phyloP scores from a whole-genome alignment of 139 green algal species.

The Ostreobium quekettii region DNA sequence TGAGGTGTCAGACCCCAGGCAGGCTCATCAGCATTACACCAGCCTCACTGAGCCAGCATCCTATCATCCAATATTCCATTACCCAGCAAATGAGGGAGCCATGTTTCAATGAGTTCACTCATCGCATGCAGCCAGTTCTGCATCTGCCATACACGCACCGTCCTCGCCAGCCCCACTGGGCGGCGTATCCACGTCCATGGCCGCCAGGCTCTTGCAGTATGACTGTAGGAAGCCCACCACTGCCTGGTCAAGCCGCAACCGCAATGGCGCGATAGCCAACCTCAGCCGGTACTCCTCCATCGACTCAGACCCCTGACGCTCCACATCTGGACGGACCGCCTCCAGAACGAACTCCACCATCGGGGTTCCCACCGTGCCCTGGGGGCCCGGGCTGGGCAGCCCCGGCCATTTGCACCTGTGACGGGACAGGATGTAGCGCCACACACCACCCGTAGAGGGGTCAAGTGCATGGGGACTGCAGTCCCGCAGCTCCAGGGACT shows the following conservation, averaged over 20 bases:
- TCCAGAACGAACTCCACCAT: slow-evolving; percentile 42
- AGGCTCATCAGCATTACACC: too few species aligned
- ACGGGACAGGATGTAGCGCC: slow-evolving; percentile 10
- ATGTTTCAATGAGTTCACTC: too few species aligned
- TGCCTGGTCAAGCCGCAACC: slow-evolving; percentile 49
- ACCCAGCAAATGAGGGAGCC: too few species aligned
- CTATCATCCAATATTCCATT: too few species aligned
- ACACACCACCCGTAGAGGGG: slow-evolving; percentile 2
- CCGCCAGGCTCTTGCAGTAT: slow-evolving; percentile 26
- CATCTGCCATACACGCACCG: slow-evolving; percentile 18
- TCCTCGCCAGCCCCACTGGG: slow-evolving; percentile 16
- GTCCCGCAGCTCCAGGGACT: slow-evolving; percentile 36
- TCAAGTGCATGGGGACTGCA: background rate
- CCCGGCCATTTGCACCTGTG: slow-evolving; percentile 8
- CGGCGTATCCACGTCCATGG: too few species aligned
- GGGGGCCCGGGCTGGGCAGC: slow-evolving; percentile 12
- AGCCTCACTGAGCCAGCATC: too few species aligned
- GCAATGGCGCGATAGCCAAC: slow-evolving; percentile 37
- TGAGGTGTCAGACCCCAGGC: too few species aligned
- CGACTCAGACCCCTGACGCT: too few species aligned
- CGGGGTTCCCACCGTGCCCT: slow-evolving; percentile 17
- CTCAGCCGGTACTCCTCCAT: slow-evolving; percentile 46
- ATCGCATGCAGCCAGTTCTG: too few species aligned
- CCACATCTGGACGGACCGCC: slow-evolving; percentile 35
- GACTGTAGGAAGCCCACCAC: slow-evolving; percentile 46